Conservation (phyloP, 2,329 filamentous ascomycete species). For the Calonectria leucothoes region DNA sequence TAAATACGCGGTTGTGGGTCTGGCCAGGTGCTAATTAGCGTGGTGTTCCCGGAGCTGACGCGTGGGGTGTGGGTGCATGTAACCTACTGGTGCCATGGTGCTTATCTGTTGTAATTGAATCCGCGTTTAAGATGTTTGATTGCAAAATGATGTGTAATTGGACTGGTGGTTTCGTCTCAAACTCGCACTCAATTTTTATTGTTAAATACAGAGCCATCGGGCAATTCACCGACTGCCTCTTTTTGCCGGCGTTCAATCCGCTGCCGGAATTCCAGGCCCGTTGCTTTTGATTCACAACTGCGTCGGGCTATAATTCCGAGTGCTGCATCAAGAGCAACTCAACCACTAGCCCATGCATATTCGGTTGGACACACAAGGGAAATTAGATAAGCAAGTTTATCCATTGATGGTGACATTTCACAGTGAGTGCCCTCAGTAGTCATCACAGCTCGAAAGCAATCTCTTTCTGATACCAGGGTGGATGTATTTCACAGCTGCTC, state of each 20-base stretch:
- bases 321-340: background rate
- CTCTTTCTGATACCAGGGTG: background rate
- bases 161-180: background rate
- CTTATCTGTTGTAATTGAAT: background rate
- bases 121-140: background rate
- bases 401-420: background rate
- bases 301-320: slow-evolving; percentile 13
- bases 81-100: slow-evolving; percentile 7
- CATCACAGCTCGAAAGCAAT: too few relatives aligned
- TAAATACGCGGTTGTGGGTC: slow-evolving; percentile 17
- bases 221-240: slow-evolving; percentile 3
- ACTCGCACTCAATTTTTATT: background rate
- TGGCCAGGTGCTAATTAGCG: background rate
- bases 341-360: background rate
- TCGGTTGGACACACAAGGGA: background rate
- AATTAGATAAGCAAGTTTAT: background rate
- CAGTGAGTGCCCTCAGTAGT: too few relatives aligned
- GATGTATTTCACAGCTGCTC: background rate
- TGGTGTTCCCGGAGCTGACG: background rate
- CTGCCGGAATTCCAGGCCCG: slow-evolving; percentile 11
- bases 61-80: background rate
- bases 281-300: background rate
- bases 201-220: background rate
- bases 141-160: background rate
- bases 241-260: background rate